Base-by-base conservation (phyloP, 2,329 filamentous ascomycete species). In the Colletotrichum sublineola region DNA sequence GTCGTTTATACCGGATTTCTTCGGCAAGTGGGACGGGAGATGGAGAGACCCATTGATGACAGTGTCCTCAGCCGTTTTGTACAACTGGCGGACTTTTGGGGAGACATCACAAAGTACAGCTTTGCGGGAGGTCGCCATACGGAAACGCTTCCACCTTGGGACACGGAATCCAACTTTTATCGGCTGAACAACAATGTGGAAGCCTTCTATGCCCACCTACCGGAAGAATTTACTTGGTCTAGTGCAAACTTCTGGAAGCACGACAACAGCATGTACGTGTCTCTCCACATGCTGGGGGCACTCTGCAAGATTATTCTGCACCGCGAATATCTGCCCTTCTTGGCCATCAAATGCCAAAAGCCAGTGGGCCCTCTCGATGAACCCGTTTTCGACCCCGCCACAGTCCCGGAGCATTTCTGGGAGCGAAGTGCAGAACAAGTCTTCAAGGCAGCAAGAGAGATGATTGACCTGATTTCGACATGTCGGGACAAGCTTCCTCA, bases 221-320 rank as follows among this genome's bases (percentile, higher is more conserved):
- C 74, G 6, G 67, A 75, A 40, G 56, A 62, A 15, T 74, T 81
- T 57, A 87, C 83, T 1, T 86, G 92, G 63, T 91, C 87, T 1
- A 82, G 85, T 8, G 85, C 85, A 52, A 93, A 93, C 77, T 90
- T 91, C 55, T 88, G 89, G 75, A 89, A 88, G 33, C 91, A 93
- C 76, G 90, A 92, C 75, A 89, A 88, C 73, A 91, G 90, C 57
- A 86, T 88, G 9, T 94, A 92, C 77, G 88, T 91, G 12, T 86
- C 92, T 4, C 82, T 94, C 67, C 92, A 94, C 76, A 90, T 91
- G 75, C 86, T 93, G 0, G 87, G 89, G 71, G 87, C 88, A 1
- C 83, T 93, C 2, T 93, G 90, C 77, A 86, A 88, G 68, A 90
- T 94, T 74, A 89, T 92, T 82, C 84, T 93, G 38, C 90, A 93